phyloP scores from a whole-genome alignment of 2,329 filamentous ascomycete species.

The Parastagonospora nodorum region DNA sequence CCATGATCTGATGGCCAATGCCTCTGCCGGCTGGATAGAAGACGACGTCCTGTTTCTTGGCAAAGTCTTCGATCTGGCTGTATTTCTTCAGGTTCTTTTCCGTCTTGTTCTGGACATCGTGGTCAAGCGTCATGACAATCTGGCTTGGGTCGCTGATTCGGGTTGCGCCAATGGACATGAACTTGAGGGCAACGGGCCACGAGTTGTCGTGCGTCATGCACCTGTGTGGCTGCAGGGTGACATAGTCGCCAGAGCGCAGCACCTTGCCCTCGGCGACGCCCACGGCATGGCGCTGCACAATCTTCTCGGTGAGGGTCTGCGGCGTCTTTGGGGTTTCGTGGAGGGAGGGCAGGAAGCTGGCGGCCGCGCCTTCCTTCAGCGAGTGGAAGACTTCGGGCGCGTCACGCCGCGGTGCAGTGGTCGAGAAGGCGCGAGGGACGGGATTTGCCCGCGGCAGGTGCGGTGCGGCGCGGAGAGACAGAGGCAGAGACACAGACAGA shows the following conservation, averaged over 20 bases:
- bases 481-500: conserved; percentile 16
- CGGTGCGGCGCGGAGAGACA: conserved; percentile 32
- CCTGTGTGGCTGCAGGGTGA: conserved; percentile 71
- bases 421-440: conserved; percentile 33
- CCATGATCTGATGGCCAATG: conserved; percentile 92
- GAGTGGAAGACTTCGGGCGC: conserved; percentile 60
- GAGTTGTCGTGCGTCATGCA: conserved; percentile 91
- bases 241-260: conserved; percentile 81
- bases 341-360: conserved; percentile 77
- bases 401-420: conserved; percentile 26
- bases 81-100: conserved; percentile 85
- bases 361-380: conserved; percentile 62
- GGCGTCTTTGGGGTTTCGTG: conserved; percentile 55
- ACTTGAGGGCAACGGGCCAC: conserved; percentile 76
- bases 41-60: conserved; percentile 73
- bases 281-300: conserved; percentile 81
- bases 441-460: conserved; percentile 27
- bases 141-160: conserved; percentile 73
- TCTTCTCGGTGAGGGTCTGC: conserved; percentile 91
- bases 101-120: conserved; percentile 84
- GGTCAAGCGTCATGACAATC: conserved; percentile 82
- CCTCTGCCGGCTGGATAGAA: conserved; percentile 79
- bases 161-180: conserved; percentile 80
- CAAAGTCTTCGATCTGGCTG: conserved; percentile 79
- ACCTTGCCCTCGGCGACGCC: conserved; percentile 75